These are phyloP conservation scores for Sextonia rubra DNA, from an alignment of 164 flowering plant species.

Conservation along the genomic window DNA sequence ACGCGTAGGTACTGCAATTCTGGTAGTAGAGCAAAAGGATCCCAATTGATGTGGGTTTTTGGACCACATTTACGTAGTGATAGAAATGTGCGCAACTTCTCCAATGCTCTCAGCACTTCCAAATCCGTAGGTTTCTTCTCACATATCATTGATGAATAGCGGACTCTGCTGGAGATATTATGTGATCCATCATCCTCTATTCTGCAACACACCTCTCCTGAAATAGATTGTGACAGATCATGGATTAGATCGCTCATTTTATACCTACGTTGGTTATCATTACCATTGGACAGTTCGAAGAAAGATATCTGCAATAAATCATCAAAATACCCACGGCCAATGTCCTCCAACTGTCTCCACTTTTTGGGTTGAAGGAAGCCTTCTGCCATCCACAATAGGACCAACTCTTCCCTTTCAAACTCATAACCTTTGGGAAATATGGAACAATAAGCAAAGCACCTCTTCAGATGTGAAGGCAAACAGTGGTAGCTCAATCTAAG, in stretches of 20 bases:
- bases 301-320: conserved; percentile 14
- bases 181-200: no score
- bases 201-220: no score
- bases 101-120: no score
- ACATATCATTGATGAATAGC: no score
- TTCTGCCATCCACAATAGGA: conserved; percentile 19
- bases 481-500: conserved; percentile 15
- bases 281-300: not conserved
- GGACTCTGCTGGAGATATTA: no score
- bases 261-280: not conserved
- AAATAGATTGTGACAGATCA: no score
- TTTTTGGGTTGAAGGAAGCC: conserved; percentile 4
- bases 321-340: conserved; percentile 8
- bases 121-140: no score
- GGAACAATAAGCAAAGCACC: conserved; percentile 21
- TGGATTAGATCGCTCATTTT: conserved; percentile 3
- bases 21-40: no score
- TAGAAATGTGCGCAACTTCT: no score
- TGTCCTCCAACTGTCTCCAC: conserved; percentile 4
- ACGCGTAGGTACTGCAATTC: not conserved
- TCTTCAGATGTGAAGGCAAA: conserved; percentile 14
- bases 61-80: no score
- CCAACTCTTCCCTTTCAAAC: conserved; percentile 7
- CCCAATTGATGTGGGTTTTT: no score
- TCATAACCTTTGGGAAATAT: conserved; percentile 18